phyloP scores from a whole-genome alignment of 202 grass and related monocot genomes.

The Digitaria exilis region DNA sequence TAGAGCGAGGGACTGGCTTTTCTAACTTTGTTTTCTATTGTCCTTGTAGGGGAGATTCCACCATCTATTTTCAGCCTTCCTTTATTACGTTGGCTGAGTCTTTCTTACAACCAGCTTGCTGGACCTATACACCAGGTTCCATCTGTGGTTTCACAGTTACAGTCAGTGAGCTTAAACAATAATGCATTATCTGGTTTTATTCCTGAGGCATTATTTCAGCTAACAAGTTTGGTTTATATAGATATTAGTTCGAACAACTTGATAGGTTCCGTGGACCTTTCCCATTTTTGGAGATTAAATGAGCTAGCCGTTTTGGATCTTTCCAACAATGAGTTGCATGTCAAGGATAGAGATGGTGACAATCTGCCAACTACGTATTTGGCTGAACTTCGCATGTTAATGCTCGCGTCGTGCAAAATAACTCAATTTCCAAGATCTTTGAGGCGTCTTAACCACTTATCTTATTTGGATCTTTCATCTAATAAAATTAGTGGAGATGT shows the following conservation, averaged over 20 bases:
- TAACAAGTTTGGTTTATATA: not conserved
- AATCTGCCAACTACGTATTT: no score
- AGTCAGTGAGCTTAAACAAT: rapidly evolving
- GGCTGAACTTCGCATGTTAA: rapidly evolving
- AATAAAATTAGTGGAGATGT: conserved; percentile 49
- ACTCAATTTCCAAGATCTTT: conserved; percentile 3
- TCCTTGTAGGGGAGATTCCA: conserved; percentile 9
- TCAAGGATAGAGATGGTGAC: conserved; percentile 17
- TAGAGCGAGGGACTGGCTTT: not conserved
- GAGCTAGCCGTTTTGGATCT: rapidly evolving
- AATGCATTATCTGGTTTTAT: not conserved
- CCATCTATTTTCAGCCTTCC: conserved; percentile 13
- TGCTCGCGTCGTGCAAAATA: not conserved
- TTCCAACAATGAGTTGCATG: conserved; percentile 8
- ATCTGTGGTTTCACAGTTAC: not conserved
- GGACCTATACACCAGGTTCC: conserved; percentile 19
- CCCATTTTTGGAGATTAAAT: not conserved
- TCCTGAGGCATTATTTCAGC: not conserved
- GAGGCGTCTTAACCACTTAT: not conserved
- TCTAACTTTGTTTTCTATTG: not conserved
- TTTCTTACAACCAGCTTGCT: conserved; percentile 27
- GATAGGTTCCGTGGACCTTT: not conserved
- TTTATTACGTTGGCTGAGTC: not conserved
- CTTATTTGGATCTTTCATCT: conserved; percentile 31
- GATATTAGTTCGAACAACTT: conserved; percentile 23